Conservation (phyloP, 768 basidiomycete genomes). For the Sistotremastrum niveocremeum region DNA sequence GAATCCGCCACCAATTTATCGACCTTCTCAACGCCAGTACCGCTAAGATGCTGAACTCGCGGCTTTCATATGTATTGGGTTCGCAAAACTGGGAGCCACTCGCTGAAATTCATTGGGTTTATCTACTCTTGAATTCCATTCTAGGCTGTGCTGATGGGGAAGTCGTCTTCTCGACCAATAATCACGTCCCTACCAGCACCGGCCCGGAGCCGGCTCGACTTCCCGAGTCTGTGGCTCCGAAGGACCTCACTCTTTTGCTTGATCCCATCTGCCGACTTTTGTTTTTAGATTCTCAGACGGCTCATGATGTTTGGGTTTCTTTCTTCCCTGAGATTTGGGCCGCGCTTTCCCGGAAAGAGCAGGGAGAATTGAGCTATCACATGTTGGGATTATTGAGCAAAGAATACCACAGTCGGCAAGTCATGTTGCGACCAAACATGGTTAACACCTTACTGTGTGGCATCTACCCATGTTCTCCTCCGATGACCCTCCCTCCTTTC, state of each 20-base stretch:
- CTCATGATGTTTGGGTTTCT: slow-evolving; percentile 79
- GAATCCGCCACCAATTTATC: slow-evolving; percentile 72
- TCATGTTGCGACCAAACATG: slow-evolving; percentile 80
- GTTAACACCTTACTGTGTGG: slow-evolving; percentile 83
- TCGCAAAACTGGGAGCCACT: slow-evolving; percentile 93
- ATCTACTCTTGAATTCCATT: slow-evolving; percentile 78
- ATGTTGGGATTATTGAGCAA: slow-evolving; percentile 84
- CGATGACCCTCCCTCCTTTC: slow-evolving; percentile 84
- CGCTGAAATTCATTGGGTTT: slow-evolving; percentile 88
- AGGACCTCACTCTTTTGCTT: not conserved
- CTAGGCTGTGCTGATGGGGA: slow-evolving; percentile 56
- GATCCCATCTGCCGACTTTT: slow-evolving; percentile 66
- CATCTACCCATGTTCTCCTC: slow-evolving; percentile 71
- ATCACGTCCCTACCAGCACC: slow-evolving; percentile 24
- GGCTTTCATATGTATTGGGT: slow-evolving; percentile 80
- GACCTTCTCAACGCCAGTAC: slow-evolving; percentile 83
- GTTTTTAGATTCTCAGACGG: slow-evolving; percentile 62
- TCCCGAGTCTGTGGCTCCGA: slow-evolving; percentile 22
- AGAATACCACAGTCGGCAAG: slow-evolving; percentile 85
- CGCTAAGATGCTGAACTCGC: slow-evolving; percentile 65
- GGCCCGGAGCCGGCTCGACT: slow-evolving; percentile 22
- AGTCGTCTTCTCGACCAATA: slow-evolving; percentile 26
- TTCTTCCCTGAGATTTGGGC: slow-evolving; percentile 81
- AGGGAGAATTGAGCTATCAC: slow-evolving; percentile 76
- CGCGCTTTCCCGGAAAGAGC: slow-evolving; percentile 75